These are phyloP conservation scores for Suhomyces bribrorum DNA, from an alignment of 1,139 yeast genomes.

Conservation along the genomic window DNA sequence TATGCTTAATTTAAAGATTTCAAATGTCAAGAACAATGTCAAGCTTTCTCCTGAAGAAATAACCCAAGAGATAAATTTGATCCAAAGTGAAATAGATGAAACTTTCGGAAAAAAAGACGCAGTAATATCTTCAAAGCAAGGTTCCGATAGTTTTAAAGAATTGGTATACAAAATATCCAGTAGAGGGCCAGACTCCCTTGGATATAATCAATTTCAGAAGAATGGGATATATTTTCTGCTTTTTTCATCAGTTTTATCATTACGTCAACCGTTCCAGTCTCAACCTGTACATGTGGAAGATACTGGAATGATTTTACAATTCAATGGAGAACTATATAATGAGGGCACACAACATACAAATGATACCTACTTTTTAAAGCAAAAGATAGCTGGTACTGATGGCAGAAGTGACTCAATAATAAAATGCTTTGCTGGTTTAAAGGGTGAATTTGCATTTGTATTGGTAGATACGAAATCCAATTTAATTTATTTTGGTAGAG, in stretches of 20 bases:
- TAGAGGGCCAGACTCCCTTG: conserved; percentile 25
- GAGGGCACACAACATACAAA: conserved; percentile 42
- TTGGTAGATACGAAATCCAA: conserved; percentile 41
- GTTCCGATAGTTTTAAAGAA: conserved; percentile 1
- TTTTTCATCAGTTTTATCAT: conserved; percentile 72
- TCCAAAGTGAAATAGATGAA: conserved; percentile 9
- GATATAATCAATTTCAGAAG: conserved; percentile 15
- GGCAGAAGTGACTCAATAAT: conserved; percentile 29
- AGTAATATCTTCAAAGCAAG: too few relatives aligned
- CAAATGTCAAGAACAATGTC: conserved; percentile 32
- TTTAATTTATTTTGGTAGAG: conserved; percentile 76
- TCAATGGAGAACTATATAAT: conserved; percentile 87
- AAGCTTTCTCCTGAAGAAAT: conserved; percentile 24
- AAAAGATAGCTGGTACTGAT: conserved; percentile 13
- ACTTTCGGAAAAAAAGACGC: conserved; percentile 2
- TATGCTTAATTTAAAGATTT: conserved; percentile 23
- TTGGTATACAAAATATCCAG: conserved; percentile 17
- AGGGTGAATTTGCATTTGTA: conserved; percentile 83
- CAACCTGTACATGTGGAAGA: conserved; percentile 56
- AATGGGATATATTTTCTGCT: conserved; percentile 27
- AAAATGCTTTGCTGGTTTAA: conserved; percentile 39
- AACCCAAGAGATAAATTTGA: conserved; percentile 6
- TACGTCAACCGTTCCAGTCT: conserved; percentile 71
- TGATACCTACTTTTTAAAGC: conserved; percentile 36
- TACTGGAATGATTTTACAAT: conserved; percentile 49